These are phyloP conservation scores for Amanita rimosa DNA, from an alignment of 768 basidiomycete genomes.

Conservation along the genomic window DNA sequence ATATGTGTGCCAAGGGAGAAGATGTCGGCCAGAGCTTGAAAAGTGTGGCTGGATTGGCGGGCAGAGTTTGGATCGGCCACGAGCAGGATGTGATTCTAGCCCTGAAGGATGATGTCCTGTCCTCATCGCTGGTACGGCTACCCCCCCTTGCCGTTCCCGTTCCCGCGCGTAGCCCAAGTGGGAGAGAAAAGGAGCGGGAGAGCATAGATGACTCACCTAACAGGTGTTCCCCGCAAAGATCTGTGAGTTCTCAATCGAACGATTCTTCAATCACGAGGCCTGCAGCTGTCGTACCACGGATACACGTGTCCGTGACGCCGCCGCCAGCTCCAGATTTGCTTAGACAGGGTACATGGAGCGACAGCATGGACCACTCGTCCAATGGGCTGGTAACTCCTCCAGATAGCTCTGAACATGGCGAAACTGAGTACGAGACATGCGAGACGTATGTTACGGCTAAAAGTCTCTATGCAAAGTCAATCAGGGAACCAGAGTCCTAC, in stretches of 20 bases:
- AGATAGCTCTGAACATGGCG: neutral
- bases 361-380: neutral
- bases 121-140: neutral
- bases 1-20: slow-evolving; percentile 7
- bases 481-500: neutral
- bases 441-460: neutral
- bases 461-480: neutral
- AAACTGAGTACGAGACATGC: neutral
- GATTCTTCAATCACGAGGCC: neutral
- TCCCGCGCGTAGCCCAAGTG: neutral
- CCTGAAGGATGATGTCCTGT: neutral
- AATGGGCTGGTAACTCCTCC: neutral
- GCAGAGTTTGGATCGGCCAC: slow-evolving; percentile 2
- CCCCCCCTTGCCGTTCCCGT: neutral
- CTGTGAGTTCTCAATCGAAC: neutral
- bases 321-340: neutral
- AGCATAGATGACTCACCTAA: neutral
- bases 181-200: slow-evolving; percentile 2
- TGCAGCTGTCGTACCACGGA: neutral
- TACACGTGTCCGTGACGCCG: neutral
- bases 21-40: slow-evolving; percentile 4
- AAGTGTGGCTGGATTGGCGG: neutral
- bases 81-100: neutral
- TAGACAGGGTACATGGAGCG: neutral
- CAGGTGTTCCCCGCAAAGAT: neutral